Percentiles rank a stretch among this genome's conserved stretches.
Evolutionary conservation across 1,284 basidiomycete species (phyloP).

Genomic region (Trametes hirsuta): DNA sequence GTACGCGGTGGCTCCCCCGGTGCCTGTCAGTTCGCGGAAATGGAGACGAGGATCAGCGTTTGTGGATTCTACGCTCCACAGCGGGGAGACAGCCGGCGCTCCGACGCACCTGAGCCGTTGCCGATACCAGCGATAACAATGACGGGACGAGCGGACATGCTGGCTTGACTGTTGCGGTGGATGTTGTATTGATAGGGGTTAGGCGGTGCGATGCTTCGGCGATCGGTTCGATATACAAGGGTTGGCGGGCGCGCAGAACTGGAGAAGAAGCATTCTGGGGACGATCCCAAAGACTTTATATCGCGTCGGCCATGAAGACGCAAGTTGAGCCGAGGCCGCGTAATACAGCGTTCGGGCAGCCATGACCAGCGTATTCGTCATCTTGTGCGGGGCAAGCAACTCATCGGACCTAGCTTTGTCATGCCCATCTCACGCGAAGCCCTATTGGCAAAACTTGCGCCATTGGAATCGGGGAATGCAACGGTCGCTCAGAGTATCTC

Average conservation of each 20-base stretch:
- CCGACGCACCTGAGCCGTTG: slow-evolving; percentile 39
- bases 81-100: not conserved
- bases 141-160: slow-evolving; percentile 48
- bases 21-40: slow-evolving; percentile 42
- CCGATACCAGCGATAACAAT: slow-evolving; percentile 61
- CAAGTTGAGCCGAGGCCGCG: not conserved
- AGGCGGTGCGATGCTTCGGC: not conserved
- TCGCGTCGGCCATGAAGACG: not conserved
- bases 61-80: not conserved
- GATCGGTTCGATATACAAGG: too few relatives aligned
- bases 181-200: not conserved
- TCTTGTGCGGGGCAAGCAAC: not conserved
- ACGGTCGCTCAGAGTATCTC: not conserved
- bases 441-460: slow-evolving; percentile 5
- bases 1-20: slow-evolving; percentile 67
- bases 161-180: not conserved
- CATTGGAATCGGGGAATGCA: not conserved
- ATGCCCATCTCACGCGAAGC: slow-evolving; percentile 8
- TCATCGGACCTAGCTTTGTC: slow-evolving; percentile 7
- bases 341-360: slow-evolving; percentile 6
- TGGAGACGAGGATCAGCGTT: not conserved
- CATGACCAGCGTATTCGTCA: slow-evolving; percentile 6
- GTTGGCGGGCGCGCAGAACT: not conserved
- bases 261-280: not conserved
- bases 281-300: not conserved